Conservation (phyloP, 495 filamentous ascomycete species). For the Podospora pseudoanserina region DNA sequence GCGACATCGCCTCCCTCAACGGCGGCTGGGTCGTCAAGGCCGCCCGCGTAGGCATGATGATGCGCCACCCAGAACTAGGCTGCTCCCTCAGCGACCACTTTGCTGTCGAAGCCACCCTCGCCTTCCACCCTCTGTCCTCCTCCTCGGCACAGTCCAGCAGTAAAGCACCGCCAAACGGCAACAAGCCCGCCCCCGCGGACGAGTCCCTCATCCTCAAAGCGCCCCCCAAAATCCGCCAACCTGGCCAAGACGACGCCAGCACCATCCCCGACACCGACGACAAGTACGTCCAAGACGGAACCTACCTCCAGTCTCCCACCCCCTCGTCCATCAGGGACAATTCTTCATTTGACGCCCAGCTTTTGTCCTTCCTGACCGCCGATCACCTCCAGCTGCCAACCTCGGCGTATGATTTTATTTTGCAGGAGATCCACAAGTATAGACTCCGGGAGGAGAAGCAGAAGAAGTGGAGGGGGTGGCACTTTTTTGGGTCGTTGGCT, state of each 20-base stretch:
- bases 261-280: conserved; percentile 20
- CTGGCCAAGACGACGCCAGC: neutral
- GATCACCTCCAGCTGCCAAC: conserved; percentile 23
- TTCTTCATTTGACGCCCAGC: conserved; percentile 29
- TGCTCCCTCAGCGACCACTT: conserved; percentile 95
- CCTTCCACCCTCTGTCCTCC: conserved; percentile 33
- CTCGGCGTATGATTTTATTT: conserved; percentile 66
- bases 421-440: conserved; percentile 64
- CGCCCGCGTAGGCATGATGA: conserved; percentile 73
- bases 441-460: conserved; percentile 63
- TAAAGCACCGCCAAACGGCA: conserved; percentile 6
- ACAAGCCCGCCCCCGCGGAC: neutral
- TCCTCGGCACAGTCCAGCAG: neutral
- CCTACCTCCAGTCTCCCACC: conserved; percentile 11
- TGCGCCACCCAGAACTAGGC: conserved; percentile 72
- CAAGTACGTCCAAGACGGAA: conserved; percentile 24
- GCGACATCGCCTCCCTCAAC: conserved; percentile 25
- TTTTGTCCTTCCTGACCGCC: conserved; percentile 19
- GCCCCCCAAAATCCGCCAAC: conserved; percentile 17
- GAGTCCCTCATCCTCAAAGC: conserved; percentile 18
- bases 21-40: conserved; percentile 63
- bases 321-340: conserved; percentile 9
- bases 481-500: conserved; percentile 65
- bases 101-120: conserved; percentile 67
- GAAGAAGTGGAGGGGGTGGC: conserved; percentile 61